These are phyloP conservation scores for Didymella pinodella DNA, from an alignment of 2,329 filamentous ascomycete species.

Conservation along the genomic window DNA sequence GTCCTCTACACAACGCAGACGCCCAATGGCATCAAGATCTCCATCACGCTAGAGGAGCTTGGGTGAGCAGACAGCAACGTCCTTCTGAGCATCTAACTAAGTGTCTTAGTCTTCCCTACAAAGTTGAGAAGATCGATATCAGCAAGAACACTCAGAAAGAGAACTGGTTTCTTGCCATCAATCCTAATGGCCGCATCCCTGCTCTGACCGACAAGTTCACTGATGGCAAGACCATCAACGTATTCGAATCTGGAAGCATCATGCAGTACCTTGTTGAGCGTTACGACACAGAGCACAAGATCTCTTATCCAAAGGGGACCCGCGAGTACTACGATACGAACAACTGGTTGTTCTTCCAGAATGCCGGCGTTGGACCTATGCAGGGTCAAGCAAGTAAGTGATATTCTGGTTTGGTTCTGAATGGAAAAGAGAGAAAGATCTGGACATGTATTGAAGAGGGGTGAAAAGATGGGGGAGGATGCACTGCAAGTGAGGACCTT, in stretches of 20 bases:
- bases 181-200: slow-evolving; percentile 91
- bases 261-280: slow-evolving; percentile 83
- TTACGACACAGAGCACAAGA: slow-evolving; percentile 83
- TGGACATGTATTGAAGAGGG: neutral
- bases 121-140: slow-evolving; percentile 75
- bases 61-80: slow-evolving; percentile 52
- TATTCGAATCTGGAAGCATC: slow-evolving; percentile 87
- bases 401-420: neutral
- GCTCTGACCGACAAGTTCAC: slow-evolving; percentile 79
- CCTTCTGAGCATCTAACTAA: neutral
- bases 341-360: slow-evolving; percentile 76
- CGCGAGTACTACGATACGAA: slow-evolving; percentile 80
- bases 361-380: slow-evolving; percentile 83
- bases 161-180: slow-evolving; percentile 88
- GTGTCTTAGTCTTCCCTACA: slow-evolving; percentile 69
- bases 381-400: slow-evolving; percentile 70
- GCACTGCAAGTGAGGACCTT: neutral
- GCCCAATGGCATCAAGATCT: slow-evolving; percentile 89
- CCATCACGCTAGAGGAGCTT: slow-evolving; percentile 85
- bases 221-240: slow-evolving; percentile 74
- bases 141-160: slow-evolving; percentile 81
- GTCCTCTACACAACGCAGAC: slow-evolving; percentile 84
- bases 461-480: neutral
- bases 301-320: slow-evolving; percentile 77
- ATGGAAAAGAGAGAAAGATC: neutral